A percentile compares a stretch with the other conserved stretches of the same genome.
These are phyloP conservation scores for Lizanozyma gosingica DNA, from an alignment of 1,139 yeast species.

Conservation along the genomic window DNA sequence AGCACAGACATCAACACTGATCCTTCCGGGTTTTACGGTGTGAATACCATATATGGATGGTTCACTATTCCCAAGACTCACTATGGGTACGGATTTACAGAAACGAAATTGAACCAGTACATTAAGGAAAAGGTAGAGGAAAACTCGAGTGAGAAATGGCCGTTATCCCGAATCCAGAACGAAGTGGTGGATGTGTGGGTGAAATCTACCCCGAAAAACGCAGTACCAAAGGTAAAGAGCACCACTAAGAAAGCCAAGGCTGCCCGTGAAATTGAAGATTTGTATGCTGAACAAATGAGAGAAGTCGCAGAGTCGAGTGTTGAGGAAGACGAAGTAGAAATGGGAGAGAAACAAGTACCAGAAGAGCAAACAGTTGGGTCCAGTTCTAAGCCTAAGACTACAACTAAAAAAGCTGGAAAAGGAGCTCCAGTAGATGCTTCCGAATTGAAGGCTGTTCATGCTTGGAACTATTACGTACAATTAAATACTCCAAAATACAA, in stretches of 20 bases:
- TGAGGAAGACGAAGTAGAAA: background rate
- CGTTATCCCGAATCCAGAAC: background rate
- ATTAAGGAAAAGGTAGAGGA: background rate
- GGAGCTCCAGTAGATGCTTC: background rate
- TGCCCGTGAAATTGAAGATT: background rate
- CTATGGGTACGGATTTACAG: conserved; percentile 9
- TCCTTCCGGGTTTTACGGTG: conserved; percentile 3
- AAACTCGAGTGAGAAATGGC: background rate
- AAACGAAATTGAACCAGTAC: conserved; percentile 3
- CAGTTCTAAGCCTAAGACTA: background rate
- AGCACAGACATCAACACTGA: background rate
- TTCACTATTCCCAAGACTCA: conserved; percentile 8
- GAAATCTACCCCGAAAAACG: background rate
- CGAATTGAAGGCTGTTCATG: conserved; percentile 5
- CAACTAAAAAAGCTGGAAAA: background rate
- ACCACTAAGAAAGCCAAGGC: background rate
- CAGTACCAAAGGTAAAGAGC: background rate
- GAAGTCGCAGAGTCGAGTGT: conserved; percentile 2
- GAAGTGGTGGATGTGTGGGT: conserved; percentile 8
- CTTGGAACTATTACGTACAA: conserved; percentile 11
- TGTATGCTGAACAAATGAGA: conserved; percentile 7
- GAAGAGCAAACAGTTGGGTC: background rate
- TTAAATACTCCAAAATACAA: conserved; percentile 3
- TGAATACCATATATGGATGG: conserved; percentile 10
- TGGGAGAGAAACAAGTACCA: too few species aligned